A percentile compares a stretch with the other conserved stretches of the same genome.
These are phyloP conservation scores for Vaccinium vitisidaea DNA, from an alignment of 148 eudicot species.

Conservation along the genomic window DNA sequence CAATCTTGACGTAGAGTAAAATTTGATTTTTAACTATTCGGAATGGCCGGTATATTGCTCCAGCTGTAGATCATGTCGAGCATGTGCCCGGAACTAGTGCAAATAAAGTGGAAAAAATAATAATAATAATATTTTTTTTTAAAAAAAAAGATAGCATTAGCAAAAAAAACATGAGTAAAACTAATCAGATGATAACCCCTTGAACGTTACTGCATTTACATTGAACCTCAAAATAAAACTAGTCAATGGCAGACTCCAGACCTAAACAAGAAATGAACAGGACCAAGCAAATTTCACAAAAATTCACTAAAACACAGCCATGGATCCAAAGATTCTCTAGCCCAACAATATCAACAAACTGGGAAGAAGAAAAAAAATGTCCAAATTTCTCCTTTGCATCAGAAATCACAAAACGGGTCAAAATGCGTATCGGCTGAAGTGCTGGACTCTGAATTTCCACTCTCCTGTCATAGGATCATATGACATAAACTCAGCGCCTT, in stretches of 20 bases:
- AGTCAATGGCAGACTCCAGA: background rate
- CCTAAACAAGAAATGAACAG: background rate
- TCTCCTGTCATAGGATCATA: background rate
- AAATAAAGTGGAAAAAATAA: no score
- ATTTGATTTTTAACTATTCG: no score
- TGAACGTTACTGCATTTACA: no score
- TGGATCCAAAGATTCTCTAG: background rate
- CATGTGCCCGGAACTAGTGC: no score
- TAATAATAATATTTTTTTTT: no score
- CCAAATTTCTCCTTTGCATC: background rate
- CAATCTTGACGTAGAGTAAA: no score
- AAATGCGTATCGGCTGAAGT: background rate
- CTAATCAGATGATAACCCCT: no score
- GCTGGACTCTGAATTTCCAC: constrained; percentile 9
- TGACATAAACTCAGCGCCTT: background rate
- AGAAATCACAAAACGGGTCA: background rate
- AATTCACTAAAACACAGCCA: background rate
- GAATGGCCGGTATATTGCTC: no score
- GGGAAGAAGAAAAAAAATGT: background rate
- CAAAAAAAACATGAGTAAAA: no score
- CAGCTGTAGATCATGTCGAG: no score
- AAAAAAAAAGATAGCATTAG: no score
- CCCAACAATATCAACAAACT: background rate
- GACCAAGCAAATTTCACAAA: background rate
- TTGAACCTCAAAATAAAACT: background rate